phyloP scores from a whole-genome alignment of 1,139 yeast genomes.

The Pichia terricola region DNA sequence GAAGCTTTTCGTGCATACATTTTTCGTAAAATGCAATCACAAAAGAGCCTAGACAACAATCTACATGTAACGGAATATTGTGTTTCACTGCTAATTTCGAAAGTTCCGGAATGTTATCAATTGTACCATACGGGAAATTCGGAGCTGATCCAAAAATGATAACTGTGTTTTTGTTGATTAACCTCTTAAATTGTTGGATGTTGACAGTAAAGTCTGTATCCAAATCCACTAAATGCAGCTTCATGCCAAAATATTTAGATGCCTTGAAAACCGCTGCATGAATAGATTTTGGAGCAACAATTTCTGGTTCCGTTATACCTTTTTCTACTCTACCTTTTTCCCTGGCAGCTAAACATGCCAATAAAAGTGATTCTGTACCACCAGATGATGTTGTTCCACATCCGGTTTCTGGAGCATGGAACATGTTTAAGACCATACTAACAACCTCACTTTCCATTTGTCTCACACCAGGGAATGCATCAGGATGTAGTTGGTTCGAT shows the following conservation, averaged over 20 bases:
- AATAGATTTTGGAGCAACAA: conserved; percentile 78
- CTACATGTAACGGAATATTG: conserved; percentile 81
- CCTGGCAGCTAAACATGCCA: conserved; percentile 81
- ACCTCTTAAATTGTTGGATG: conserved; percentile 46
- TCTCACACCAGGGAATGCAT: conserved; percentile 91
- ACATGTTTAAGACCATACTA: conserved; percentile 73
- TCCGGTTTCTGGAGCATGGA: conserved; percentile 59
- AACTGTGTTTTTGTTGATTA: conserved; percentile 72
- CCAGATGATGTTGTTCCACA: conserved; percentile 94
- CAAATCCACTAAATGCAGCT: conserved; percentile 68
- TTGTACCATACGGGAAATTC: conserved; percentile 92
- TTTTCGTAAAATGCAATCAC: conserved; percentile 70
- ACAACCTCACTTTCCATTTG: conserved; percentile 96
- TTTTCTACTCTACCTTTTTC: conserved; percentile 47
- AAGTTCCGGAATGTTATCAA: conserved; percentile 75
- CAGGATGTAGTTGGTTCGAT: conserved; percentile 94
- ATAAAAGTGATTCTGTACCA: conserved; percentile 87
- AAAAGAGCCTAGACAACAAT: conserved; percentile 91
- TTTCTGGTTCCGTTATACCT: conserved; percentile 71
- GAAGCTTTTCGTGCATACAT: conserved; percentile 37
- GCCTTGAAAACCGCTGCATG: conserved; percentile 98
- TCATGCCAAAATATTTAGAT: conserved; percentile 82
- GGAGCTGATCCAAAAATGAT: conserved; percentile 91
- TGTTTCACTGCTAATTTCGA: conserved; percentile 56
- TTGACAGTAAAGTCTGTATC: conserved; percentile 50